Evolutionary conservation across 2,329 filamentous ascomycete genomes (phyloP), one percentile per base, ranked within the genome.

Genomic region (Orbilia blumenaviensis): DNA sequence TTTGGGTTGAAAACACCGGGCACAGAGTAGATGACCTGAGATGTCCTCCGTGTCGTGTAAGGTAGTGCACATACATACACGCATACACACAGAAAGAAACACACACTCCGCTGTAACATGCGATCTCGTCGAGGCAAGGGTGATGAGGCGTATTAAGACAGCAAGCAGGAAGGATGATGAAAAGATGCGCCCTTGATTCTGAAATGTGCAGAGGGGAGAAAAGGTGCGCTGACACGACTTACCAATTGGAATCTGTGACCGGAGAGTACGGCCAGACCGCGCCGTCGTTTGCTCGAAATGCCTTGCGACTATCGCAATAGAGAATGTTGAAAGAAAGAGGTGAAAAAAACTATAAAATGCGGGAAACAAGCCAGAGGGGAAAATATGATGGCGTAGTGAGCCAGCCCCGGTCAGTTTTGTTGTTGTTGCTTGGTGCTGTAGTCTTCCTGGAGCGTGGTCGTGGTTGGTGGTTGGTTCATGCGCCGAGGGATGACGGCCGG

Each of bases 301-400:
- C 36, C 41, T 50, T 44, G 18, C 48, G 72, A 66, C 56, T 60
- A 23, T 64, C 32, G 48, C 23, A 29, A 63, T 69, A 34, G 42
- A 48, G 61, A 68, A 64, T 52, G 72, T 69, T 76, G 64, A 76
- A 50, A 64, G 44, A 42, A 67, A 46, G 60, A 69, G 71, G 58
- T 67, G 44, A 48, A 56, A 56, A 54, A 60, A 75, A 56, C 12
- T 56, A 76, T 63, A 76, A 76, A 68, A 76, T 76, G 72, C 72
- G 72, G 72, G 72, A 69, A 61, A 48, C 71, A 75, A 66, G 64
- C 50, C 23, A 60, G 72, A 76, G 34, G 71, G 54, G 52, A 69
- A 74, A 74, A 50, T 76, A 66, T 76, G 72, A 76, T 76, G 72
- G 72, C 72, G 72, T 76, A 76, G 72, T 76, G 64, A 69, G 61